Percentiles rank a stretch among this genome's conserved stretches.
Conservation (phyloP, 768 basidiomycete species). For the Erythrobasidium yunnanense region DNA sequence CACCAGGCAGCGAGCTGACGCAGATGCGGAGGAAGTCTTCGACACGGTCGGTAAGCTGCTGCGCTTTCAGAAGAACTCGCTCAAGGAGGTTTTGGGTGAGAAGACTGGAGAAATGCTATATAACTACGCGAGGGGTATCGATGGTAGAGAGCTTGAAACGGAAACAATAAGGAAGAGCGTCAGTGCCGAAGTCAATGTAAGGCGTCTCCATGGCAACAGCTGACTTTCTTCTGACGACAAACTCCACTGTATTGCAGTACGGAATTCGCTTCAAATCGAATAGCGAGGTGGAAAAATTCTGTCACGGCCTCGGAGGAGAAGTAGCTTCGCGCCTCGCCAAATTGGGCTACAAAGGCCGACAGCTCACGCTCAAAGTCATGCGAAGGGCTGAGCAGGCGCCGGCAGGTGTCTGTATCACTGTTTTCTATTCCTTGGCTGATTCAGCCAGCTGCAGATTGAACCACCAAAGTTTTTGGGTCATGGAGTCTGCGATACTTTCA, state of each 20-base stretch:
- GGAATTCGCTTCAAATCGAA: constrained; percentile 82
- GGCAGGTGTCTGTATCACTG: constrained; percentile 63
- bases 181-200: constrained; percentile 55
- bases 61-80: constrained; percentile 50
- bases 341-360: constrained; percentile 58
- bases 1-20: no score
- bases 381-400: constrained; percentile 75
- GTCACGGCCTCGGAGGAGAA: constrained; percentile 58
- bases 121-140: constrained; percentile 72
- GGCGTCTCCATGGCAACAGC: not conserved
- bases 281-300: constrained; percentile 57
- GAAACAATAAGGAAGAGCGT: constrained; percentile 82
- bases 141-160: constrained; percentile 64
- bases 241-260: constrained; percentile 1
- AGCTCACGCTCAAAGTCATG: constrained; percentile 78
- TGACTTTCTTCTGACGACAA: not conserved
- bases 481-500: constrained; percentile 70
- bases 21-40: not conserved
- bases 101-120: constrained; percentile 72
- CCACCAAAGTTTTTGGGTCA: constrained; percentile 90
- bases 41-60: constrained; percentile 14
- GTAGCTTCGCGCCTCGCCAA: constrained; percentile 61
- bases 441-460: constrained; percentile 73
- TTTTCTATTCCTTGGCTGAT: constrained; percentile 76
- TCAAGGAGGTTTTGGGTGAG: constrained; percentile 55